A percentile compares a stretch with the other conserved stretches of the same genome.
Evolutionary conservation across 371 early-diverging fungal species (phyloP).

Genomic region (Mortierella sp.): DNA sequence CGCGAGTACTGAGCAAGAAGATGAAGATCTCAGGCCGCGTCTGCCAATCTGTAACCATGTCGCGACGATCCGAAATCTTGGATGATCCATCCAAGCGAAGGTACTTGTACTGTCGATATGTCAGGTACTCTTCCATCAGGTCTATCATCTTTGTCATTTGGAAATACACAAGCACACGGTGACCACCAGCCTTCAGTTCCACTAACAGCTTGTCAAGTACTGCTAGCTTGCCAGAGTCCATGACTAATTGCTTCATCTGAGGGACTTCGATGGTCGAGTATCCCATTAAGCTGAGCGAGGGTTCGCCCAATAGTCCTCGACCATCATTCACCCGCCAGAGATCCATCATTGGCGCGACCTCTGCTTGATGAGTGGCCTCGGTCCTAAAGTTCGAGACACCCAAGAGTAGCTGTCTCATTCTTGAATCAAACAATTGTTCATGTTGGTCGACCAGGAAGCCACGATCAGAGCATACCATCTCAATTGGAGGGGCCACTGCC

Average conservation of each 20-base stretch:
- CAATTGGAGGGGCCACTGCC: slow-evolving; percentile 77
- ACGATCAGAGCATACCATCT: slow-evolving; percentile 73
- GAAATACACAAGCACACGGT: slow-evolving; percentile 97
- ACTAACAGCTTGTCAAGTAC: slow-evolving; percentile 90
- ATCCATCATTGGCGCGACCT: slow-evolving; percentile 36
- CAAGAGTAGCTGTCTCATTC: slow-evolving; percentile 63
- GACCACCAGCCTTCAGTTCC: slow-evolving; percentile 91
- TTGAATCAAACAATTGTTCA: slow-evolving; percentile 64
- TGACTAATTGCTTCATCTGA: slow-evolving; percentile 85
- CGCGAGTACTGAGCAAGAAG: slow-evolving; percentile 98
- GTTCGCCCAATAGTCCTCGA: slow-evolving; percentile 53
- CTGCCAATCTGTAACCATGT: slow-evolving; percentile 95
- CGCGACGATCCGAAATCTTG: slow-evolving; percentile 91
- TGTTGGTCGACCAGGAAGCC: slow-evolving; percentile 72
- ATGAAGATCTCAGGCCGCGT: slow-evolving; percentile 93
- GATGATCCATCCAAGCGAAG: slow-evolving; percentile 97
- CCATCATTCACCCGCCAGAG: slow-evolving; percentile 45
- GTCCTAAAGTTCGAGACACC: slow-evolving; percentile 59
- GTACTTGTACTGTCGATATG: slow-evolving; percentile 91
- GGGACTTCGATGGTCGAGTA: slow-evolving; percentile 60
- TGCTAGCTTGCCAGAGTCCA: slow-evolving; percentile 96
- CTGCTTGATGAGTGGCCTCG: slow-evolving; percentile 22
- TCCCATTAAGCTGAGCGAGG: slow-evolving; percentile 35
- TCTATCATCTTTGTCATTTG: slow-evolving; percentile 99
- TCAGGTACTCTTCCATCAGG: slow-evolving; percentile 95